Conservation (phyloP, 2,329 filamentous ascomycete genomes). For the Sarocladium kiliense region DNA sequence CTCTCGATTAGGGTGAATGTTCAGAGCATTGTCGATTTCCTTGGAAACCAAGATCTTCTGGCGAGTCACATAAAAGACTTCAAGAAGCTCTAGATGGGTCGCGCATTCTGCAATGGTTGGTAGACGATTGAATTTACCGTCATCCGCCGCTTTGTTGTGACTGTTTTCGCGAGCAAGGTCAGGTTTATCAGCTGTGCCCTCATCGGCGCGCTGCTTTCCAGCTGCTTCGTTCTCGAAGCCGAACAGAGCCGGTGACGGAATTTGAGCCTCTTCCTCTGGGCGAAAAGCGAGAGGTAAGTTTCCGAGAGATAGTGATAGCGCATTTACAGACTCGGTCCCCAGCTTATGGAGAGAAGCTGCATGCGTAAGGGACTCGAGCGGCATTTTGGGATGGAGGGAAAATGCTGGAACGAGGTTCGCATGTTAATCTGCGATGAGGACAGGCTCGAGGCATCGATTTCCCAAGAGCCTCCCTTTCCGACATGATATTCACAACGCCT, state of each 20-base stretch:
- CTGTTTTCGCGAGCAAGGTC: background rate
- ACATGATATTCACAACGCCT: background rate
- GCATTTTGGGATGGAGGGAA: background rate
- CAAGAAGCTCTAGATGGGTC: slow-evolving; percentile 55
- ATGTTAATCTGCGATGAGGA: background rate
- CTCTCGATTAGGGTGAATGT: slow-evolving; percentile 13
- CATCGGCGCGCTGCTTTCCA: background rate
- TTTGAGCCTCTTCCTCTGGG: background rate
- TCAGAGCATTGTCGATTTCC: slow-evolving; percentile 15
- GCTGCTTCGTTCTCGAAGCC: background rate
- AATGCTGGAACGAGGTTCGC: background rate
- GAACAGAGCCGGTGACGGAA: slow-evolving; percentile 1
- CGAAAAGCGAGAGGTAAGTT: background rate
- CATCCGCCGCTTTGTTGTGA: background rate
- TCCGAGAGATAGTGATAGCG: background rate
- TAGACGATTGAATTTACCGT: background rate
- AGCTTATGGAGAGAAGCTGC: background rate
- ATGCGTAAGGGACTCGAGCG: background rate
- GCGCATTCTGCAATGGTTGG: slow-evolving; percentile 34
- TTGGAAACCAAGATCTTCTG: slow-evolving; percentile 16
- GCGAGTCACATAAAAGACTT: slow-evolving; percentile 51
- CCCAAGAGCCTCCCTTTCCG: background rate
- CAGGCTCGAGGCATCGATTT: background rate
- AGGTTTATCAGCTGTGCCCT: background rate
- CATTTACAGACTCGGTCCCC: background rate